These are phyloP conservation scores for Castanea mollissima DNA, from an alignment of 306 rosid genomes.

Conservation along the genomic window DNA sequence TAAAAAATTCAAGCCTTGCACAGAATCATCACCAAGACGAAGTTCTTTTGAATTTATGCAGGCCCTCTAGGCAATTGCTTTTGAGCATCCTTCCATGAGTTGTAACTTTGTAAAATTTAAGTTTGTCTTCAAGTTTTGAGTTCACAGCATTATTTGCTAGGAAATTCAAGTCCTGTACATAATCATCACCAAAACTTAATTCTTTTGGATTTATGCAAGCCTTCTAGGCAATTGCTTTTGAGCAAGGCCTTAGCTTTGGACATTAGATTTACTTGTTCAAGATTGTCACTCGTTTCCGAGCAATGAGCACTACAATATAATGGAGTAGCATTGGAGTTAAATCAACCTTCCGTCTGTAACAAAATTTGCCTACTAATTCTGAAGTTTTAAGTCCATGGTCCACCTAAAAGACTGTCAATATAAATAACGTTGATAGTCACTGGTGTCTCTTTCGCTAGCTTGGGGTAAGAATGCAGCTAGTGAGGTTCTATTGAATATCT, in stretches of 20 bases:
- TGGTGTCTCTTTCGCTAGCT: background rate
- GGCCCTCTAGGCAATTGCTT: too few species aligned
- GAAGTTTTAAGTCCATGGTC: slow-evolving; percentile 32
- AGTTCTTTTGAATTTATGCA: too few species aligned
- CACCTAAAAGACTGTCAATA: slow-evolving; percentile 70
- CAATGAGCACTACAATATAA: slow-evolving; percentile 34
- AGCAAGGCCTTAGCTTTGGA: slow-evolving; percentile 51
- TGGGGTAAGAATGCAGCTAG: too few species aligned
- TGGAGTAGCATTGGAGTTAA: too few species aligned
- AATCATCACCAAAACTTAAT: too few species aligned
- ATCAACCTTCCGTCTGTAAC: too few species aligned
- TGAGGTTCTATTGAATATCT: too few species aligned
- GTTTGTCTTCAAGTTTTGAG: slow-evolving; percentile 16
- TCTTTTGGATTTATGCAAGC: too few species aligned
- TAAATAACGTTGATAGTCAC: slow-evolving; percentile 24
- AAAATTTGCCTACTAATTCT: slow-evolving; percentile 50
- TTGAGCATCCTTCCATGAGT: background rate
- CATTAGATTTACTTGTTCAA: slow-evolving; percentile 63
- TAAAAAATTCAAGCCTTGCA: too few species aligned
- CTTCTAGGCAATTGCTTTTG: too few species aligned
- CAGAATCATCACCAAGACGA: too few species aligned
- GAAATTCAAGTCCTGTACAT: slow-evolving; percentile 19
- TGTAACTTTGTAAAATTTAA: slow-evolving; percentile 39
- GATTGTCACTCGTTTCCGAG: slow-evolving; percentile 79
- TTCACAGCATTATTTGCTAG: background rate